Percentiles rank a stretch among this genome's conserved stretches.
These are phyloP conservation scores for Magnolia kwangsiensis DNA, from an alignment of 164 flowering plant species.

Conservation along the genomic window DNA sequence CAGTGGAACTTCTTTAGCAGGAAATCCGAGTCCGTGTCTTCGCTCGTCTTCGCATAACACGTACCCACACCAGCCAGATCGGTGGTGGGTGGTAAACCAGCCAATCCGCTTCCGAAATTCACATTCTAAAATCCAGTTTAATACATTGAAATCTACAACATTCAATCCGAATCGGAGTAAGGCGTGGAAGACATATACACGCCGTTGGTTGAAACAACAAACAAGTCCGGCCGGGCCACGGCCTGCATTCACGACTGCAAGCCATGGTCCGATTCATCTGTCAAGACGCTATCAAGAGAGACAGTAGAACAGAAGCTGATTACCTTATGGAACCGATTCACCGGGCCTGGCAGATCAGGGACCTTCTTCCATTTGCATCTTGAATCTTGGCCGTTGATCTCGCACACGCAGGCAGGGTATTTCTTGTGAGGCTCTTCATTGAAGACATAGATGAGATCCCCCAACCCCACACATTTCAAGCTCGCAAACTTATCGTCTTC, in stretches of 20 bases:
- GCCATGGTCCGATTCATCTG: not conserved
- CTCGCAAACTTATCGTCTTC: constrained; percentile 56
- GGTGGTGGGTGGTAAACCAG: too few relatives aligned
- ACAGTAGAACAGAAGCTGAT: constrained; percentile 58
- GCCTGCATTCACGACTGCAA: not conserved
- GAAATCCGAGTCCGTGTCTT: too few relatives aligned
- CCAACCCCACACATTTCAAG: constrained; percentile 67
- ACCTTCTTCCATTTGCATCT: constrained; percentile 56
- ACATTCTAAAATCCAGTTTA: too few relatives aligned
- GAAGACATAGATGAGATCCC: constrained; percentile 55
- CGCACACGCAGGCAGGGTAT: constrained; percentile 65
- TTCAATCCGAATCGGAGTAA: too few relatives aligned
- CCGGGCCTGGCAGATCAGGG: constrained; percentile 50
- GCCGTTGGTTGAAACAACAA: not conserved
- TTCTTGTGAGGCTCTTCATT: constrained; percentile 51
- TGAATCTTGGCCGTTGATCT: constrained; percentile 23
- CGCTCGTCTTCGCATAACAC: too few relatives aligned
- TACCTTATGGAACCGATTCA: constrained; percentile 55
- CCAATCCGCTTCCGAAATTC: too few relatives aligned
- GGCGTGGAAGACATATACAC: too few relatives aligned
- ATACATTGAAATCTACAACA: too few relatives aligned
- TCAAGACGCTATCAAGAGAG: constrained; percentile 22
- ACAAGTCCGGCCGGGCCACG: not conserved
- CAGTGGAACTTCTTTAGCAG: too few relatives aligned
- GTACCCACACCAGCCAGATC: too few relatives aligned